Evolutionary conservation across 2,329 filamentous ascomycete species (phyloP).

Genomic region (Paradendryphiella salina): DNA sequence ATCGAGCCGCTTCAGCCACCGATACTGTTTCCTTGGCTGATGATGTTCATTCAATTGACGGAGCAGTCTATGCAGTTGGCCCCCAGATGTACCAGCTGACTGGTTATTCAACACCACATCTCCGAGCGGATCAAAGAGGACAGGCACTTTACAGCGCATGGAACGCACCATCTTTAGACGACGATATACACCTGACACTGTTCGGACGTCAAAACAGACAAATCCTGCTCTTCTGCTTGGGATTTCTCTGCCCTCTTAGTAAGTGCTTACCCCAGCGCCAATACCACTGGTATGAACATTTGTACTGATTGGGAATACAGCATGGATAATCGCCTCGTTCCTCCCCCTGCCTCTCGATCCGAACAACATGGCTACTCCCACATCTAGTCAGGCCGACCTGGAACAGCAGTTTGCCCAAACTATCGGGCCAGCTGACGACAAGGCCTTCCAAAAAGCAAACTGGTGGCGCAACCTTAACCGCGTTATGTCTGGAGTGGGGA

Average conservation of each 20-base stretch:
- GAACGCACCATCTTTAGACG: slow-evolving; percentile 72
- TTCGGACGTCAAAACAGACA: slow-evolving; percentile 73
- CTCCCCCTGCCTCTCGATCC: slow-evolving; percentile 69
- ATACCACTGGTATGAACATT: slow-evolving; percentile 11
- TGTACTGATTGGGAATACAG: slow-evolving; percentile 48
- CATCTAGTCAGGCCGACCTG: slow-evolving; percentile 42
- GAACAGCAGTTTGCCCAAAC: slow-evolving; percentile 53
- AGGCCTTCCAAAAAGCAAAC: slow-evolving; percentile 61
- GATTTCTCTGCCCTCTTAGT: slow-evolving; percentile 73
- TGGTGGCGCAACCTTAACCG: slow-evolving; percentile 68
- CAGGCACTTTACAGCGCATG: slow-evolving; percentile 62
- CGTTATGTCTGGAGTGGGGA: slow-evolving; percentile 61
- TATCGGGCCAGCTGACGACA: slow-evolving; percentile 52
- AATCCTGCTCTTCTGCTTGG: slow-evolving; percentile 72
- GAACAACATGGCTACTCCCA: slow-evolving; percentile 43
- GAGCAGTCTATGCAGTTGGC: slow-evolving; percentile 34
- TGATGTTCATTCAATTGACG: slow-evolving; percentile 32
- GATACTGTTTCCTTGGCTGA: slow-evolving; percentile 39
- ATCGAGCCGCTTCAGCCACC: slow-evolving; percentile 32
- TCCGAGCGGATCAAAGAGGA: slow-evolving; percentile 49
- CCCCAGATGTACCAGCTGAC: slow-evolving; percentile 31
- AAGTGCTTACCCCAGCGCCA: slow-evolving; percentile 21
- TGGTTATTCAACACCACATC: slow-evolving; percentile 42
- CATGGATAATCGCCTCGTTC: slow-evolving; percentile 79
- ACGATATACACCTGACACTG: slow-evolving; percentile 62